Conservation (phyloP, 441 rosid genomes). For the Mallotus japonicus region DNA sequence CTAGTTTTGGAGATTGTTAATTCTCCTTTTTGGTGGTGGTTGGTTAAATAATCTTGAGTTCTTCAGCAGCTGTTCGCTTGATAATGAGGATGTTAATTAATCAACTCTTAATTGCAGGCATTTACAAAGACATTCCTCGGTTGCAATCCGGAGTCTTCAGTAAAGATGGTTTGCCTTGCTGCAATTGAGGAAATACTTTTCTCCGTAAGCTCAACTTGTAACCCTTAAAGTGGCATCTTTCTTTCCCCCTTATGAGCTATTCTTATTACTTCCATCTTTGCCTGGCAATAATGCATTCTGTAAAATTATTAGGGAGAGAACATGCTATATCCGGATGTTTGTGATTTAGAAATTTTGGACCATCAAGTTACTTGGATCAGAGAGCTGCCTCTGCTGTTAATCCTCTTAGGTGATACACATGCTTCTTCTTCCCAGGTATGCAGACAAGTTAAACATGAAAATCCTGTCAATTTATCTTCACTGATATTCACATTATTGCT, state of each 20-base stretch:
- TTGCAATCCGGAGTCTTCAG: slow-evolving; percentile 63
- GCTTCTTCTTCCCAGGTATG: slow-evolving; percentile 62
- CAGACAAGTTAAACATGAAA: slow-evolving; percentile 15
- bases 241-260: neutral
- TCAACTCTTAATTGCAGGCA: slow-evolving; percentile 52
- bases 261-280: neutral
- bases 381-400: slow-evolving; percentile 61
- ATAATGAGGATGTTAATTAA: slow-evolving; percentile 15
- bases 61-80: slow-evolving; percentile 7
- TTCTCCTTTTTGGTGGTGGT: slow-evolving; percentile 11
- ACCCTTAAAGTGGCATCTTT: neutral
- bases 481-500: neutral
- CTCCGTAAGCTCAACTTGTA: slow-evolving; percentile 54
- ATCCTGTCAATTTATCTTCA: neutral
- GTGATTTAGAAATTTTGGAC: slow-evolving; percentile 45
- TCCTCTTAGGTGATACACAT: slow-evolving; percentile 56
- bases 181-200: slow-evolving; percentile 60
- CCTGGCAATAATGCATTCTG: slow-evolving; percentile 16
- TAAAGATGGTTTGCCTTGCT: slow-evolving; percentile 66
- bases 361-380: slow-evolving; percentile 66
- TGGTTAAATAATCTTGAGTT: slow-evolving; percentile 8
- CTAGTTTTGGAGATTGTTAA: slow-evolving; percentile 14
- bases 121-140: slow-evolving; percentile 66
- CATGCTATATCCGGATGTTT: slow-evolving; percentile 32
- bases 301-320: slow-evolving; percentile 45